These are phyloP conservation scores for Leccinum arenicola DNA, from an alignment of 768 basidiomycete species.

Conservation along the genomic window DNA sequence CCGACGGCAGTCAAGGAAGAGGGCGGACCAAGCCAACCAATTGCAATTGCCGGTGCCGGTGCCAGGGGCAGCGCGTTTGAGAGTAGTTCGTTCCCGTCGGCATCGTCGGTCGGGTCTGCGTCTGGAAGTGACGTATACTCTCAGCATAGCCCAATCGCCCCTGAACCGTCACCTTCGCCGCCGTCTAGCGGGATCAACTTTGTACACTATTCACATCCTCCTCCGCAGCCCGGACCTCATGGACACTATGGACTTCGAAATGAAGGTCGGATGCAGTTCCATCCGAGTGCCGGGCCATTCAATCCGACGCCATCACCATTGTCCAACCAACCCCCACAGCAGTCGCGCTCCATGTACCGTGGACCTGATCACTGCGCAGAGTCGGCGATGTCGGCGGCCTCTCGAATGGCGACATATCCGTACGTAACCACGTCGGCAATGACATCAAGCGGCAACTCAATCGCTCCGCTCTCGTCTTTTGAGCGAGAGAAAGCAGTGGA, in stretches of 20 bases:
- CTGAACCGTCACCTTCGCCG: conserved; percentile 64
- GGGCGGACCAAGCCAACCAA: conserved; percentile 27
- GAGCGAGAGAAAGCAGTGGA: conserved; percentile 58
- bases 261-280: conserved; percentile 30
- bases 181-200: conserved; percentile 54
- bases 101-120: conserved; percentile 52
- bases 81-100: conserved; percentile 44
- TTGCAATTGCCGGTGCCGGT: conserved; percentile 45
- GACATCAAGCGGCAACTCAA: conserved; percentile 29
- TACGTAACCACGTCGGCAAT: conserved; percentile 40
- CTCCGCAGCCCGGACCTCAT: conserved; percentile 31
- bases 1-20: conserved; percentile 29
- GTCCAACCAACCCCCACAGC: conserved; percentile 25
- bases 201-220: conserved; percentile 50
- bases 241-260: conserved; percentile 25
- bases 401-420: conserved; percentile 32
- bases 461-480: conserved; percentile 40
- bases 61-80: conserved; percentile 47
- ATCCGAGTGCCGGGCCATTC: conserved; percentile 21
- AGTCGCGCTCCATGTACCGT: conserved; percentile 31
- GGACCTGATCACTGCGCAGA: conserved; percentile 29
- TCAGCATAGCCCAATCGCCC: conserved; percentile 41
- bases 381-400: conserved; percentile 33
- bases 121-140: conserved; percentile 57
- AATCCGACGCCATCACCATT: conserved; percentile 46